Evolutionary conservation across 768 basidiomycete genomes (phyloP).

Genomic region (Kwoniella bestiolae): DNA sequence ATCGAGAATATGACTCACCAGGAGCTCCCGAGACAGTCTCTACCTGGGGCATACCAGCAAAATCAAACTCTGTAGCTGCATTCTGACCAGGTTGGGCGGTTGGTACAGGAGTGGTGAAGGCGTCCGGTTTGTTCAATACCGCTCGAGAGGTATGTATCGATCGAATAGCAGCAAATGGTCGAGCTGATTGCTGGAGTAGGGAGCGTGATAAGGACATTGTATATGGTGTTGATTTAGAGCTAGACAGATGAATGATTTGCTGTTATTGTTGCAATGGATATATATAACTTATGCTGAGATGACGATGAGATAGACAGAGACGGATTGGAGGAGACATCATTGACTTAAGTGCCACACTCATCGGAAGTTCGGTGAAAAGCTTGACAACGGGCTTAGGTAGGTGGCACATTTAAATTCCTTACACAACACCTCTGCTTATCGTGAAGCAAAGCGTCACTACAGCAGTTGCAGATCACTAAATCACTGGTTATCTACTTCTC

Average conservation of each 20-base stretch:
- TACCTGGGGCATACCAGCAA: conserved; percentile 58
- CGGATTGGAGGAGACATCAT: conserved; percentile 9
- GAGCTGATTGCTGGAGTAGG: conserved; percentile 1
- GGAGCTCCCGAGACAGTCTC: conserved; percentile 87
- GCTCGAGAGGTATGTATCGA: conserved; percentile 19
- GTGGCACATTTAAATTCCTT: neutral
- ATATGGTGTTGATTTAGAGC: neutral
- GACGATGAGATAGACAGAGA: conserved; percentile 15
- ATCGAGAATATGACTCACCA: conserved; percentile 60
- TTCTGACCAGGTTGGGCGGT: conserved; percentile 12
- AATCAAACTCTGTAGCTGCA: conserved; percentile 17
- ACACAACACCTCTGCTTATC: too few relatives aligned
- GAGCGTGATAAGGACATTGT: conserved; percentile 17
- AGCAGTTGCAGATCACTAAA: too few relatives aligned
- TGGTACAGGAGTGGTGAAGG: conserved; percentile 12
- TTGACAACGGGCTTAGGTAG: neutral
- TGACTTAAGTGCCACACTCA: conserved; percentile 2
- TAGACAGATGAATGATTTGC: too few relatives aligned
- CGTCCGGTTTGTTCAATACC: conserved; percentile 7
- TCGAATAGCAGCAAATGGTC: conserved; percentile 4
- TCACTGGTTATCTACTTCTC: too few relatives aligned
- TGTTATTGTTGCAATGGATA: too few relatives aligned
- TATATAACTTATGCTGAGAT: neutral
- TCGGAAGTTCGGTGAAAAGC: neutral
- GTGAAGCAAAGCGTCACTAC: too few relatives aligned